Evolutionary conservation across 202 grass and related monocot species (phyloP).

Genomic region (Panicum hallii): DNA sequence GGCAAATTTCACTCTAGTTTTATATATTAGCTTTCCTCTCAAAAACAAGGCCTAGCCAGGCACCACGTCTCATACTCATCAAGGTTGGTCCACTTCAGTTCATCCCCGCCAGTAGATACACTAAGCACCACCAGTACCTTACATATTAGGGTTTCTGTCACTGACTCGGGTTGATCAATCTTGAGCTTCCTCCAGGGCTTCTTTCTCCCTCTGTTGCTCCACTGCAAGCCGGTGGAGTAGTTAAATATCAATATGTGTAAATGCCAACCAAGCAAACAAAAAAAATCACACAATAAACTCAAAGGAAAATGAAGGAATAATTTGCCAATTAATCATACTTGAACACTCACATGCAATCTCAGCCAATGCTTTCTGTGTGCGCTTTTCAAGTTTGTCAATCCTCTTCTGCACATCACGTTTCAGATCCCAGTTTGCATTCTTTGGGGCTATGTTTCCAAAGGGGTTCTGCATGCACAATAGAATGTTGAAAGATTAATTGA

Average conservation of each 20-base stretch:
- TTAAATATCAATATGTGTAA: not conserved
- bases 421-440: constrained; percentile 98
- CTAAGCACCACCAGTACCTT: not conserved
- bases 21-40: not conserved
- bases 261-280: not conserved
- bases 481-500: not conserved
- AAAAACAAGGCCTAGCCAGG: not conserved
- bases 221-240: constrained; percentile 47
- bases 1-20: not conserved
- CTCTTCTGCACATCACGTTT: constrained; percentile 85
- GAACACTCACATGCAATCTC: constrained; percentile 72
- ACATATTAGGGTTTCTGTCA: not conserved
- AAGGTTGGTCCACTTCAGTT: not conserved
- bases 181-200: constrained; percentile 55
- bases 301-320: not conserved
- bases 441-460: constrained; percentile 90
- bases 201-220: constrained; percentile 80
- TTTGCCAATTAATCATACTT: constrained; percentile 3
- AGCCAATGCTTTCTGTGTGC: constrained; percentile 87
- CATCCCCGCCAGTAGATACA: not conserved
- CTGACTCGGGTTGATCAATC: constrained; percentile 33
- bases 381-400: constrained; percentile 92
- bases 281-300: not conserved
- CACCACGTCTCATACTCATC: not conserved
- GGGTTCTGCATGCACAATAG: constrained; percentile 59